Evolutionary conservation across 306 rosid genomes (phyloP).

Genomic region (Dalbergia cultrata): DNA sequence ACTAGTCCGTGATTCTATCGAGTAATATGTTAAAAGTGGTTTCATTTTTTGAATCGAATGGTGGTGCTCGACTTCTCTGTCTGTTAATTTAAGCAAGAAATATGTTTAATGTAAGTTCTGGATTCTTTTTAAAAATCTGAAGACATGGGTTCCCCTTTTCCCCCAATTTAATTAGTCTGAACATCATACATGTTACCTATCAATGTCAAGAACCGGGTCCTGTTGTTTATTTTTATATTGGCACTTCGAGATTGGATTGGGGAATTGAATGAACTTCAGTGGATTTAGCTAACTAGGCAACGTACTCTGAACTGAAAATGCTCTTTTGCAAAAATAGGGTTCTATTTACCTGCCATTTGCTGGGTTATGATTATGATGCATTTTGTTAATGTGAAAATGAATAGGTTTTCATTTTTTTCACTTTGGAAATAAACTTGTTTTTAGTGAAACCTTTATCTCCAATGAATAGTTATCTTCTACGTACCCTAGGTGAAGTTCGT

Average conservation of each 20-base stretch:
- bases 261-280: not conserved
- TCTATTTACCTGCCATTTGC: too few relatives aligned
- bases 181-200: not conserved
- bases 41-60: not conserved
- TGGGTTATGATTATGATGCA: too few relatives aligned
- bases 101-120: too few relatives aligned
- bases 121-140: not conserved
- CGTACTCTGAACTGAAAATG: not conserved
- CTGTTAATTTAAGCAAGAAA: too few relatives aligned
- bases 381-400: too few relatives aligned
- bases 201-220: not conserved
- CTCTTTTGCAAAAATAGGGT: too few relatives aligned
- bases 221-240: not conserved
- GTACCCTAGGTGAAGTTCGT: not conserved
- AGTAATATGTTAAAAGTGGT: not conserved
- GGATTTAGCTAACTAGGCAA: not conserved
- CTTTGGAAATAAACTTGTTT: too few relatives aligned
- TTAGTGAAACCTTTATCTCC: too few relatives aligned
- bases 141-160: not conserved
- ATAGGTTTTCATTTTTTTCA: too few relatives aligned
- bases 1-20: not conserved
- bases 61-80: not conserved
- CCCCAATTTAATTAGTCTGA: not conserved
- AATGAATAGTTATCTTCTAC: not conserved
- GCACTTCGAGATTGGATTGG: not conserved